A percentile compares a stretch with the other conserved stretches of the same genome.
These are phyloP conservation scores for Alternaria gansuensis DNA, from an alignment of 2,329 filamentous ascomycete species.

Conservation along the genomic window DNA sequence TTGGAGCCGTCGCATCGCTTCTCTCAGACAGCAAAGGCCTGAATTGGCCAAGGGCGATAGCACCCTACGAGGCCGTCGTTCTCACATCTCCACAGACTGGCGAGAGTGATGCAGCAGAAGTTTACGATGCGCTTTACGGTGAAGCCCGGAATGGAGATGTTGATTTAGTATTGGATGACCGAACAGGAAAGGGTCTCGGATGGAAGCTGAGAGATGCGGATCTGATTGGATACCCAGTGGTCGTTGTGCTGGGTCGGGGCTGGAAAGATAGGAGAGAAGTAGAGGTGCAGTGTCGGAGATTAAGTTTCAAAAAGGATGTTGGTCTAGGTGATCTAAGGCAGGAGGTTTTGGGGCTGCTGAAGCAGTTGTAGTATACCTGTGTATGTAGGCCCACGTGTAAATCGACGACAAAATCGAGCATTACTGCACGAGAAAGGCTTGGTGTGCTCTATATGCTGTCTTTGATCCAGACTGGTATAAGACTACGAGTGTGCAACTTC, in stretches of 20 bases:
- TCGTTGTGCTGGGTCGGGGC: conserved; percentile 74
- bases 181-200: conserved; percentile 66
- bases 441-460: not conserved
- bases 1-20: conserved; percentile 83
- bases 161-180: conserved; percentile 53
- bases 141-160: conserved; percentile 6
- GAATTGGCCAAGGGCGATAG: conserved; percentile 87
- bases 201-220: conserved; percentile 95
- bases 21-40: conserved; percentile 74
- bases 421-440: not conserved
- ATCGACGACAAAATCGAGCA: not conserved
- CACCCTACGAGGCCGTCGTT: conserved; percentile 81
- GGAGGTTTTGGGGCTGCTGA: conserved; percentile 48
- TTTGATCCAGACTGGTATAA: not conserved
- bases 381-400: not conserved
- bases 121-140: conserved; percentile 69
- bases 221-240: conserved; percentile 83
- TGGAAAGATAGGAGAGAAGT: conserved; percentile 57
- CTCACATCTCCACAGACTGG: conserved; percentile 61
- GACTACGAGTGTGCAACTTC: not conserved
- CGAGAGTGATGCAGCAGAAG: conserved; percentile 60
- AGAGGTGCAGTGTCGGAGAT: conserved; percentile 80
- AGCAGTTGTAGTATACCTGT: conserved; percentile 25
- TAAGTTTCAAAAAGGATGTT: conserved; percentile 70
- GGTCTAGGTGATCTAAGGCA: conserved; percentile 59